Conservation (phyloP, 2,329 filamentous ascomycete genomes). For the Ophiostoma sp. region DNA sequence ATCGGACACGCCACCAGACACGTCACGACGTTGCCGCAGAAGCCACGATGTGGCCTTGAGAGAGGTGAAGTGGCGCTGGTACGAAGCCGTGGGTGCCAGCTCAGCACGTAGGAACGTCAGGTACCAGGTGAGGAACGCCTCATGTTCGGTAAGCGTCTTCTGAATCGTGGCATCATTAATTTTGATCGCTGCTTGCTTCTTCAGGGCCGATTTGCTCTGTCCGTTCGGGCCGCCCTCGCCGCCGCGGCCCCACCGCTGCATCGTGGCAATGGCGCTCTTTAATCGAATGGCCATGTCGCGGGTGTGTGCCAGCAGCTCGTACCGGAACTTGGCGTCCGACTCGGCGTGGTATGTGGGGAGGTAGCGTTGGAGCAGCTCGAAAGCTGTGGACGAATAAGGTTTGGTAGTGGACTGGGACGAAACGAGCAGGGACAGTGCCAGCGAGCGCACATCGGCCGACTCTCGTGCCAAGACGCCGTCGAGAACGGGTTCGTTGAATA, state of each 20-base stretch:
- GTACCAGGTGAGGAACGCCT: conserved; percentile 73
- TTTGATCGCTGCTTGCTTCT: neutral
- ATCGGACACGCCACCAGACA: conserved; percentile 36
- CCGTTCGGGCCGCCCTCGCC: conserved; percentile 34
- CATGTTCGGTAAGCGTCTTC: conserved; percentile 49
- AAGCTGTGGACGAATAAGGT: conserved; percentile 63
- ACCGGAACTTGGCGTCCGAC: conserved; percentile 80
- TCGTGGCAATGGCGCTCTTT: conserved; percentile 62
- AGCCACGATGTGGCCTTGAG: conserved; percentile 69
- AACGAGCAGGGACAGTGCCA: conserved; percentile 79
- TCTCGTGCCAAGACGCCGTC: conserved; percentile 56
- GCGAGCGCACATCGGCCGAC: conserved; percentile 67
- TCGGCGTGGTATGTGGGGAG: conserved; percentile 76
- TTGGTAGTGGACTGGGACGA: conserved; percentile 73
- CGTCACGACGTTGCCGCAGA: conserved; percentile 68
- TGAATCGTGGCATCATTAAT: conserved; percentile 19
- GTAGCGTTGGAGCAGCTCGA: conserved; percentile 64
- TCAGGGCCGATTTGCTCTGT: conserved; percentile 28
- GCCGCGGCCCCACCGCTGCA: conserved; percentile 49
- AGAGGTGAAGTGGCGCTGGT: conserved; percentile 83
- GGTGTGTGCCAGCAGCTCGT: conserved; percentile 73
- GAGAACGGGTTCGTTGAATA: conserved; percentile 48
- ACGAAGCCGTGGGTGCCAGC: conserved; percentile 77
- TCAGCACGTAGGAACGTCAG: conserved; percentile 70
- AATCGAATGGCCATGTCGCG: conserved; percentile 77